Evolutionary conservation across 1,139 yeast species (phyloP).

Genomic region (Sugiyamaella novakii): DNA sequence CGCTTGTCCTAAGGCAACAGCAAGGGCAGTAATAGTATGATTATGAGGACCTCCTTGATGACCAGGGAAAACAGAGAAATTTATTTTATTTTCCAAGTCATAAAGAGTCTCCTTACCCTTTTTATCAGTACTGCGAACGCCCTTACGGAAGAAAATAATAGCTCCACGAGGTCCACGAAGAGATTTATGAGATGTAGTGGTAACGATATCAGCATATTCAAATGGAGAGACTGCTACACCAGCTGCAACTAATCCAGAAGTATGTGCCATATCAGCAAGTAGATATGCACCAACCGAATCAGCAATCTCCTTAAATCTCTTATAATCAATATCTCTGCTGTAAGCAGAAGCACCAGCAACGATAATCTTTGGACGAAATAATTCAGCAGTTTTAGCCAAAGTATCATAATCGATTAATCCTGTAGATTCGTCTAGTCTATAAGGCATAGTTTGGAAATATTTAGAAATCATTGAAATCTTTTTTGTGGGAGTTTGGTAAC

Average conservation of each 20-base stretch:
- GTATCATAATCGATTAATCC: constrained; percentile 95
- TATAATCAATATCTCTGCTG: constrained; percentile 92
- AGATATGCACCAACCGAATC: constrained; percentile 96
- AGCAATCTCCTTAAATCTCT: constrained; percentile 94
- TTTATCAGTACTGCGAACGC: constrained; percentile 86
- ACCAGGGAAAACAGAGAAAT: constrained; percentile 98
- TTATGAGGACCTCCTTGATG: constrained; percentile 99
- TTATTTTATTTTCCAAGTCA: constrained; percentile 92
- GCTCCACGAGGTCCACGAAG: constrained; percentile 99
- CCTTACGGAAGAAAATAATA: constrained; percentile 97
- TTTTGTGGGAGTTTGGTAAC: constrained; percentile 94
- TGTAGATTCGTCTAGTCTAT: constrained; percentile 86
- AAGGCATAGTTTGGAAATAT: constrained; percentile 98
- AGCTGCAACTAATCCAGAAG: constrained; percentile 93
- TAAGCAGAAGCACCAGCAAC: constrained; percentile 99
- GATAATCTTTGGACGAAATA: constrained; percentile 92
- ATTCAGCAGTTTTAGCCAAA: constrained; percentile 83
- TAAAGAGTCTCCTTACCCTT: constrained; percentile 87
- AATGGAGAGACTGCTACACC: constrained; percentile 97
- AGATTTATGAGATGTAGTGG: constrained; percentile 97
- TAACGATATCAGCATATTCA: constrained; percentile 94
- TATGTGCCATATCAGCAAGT: constrained; percentile 98
- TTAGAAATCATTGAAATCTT: constrained; percentile 95
- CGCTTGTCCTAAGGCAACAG: constrained; percentile 95
- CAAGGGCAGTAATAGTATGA: constrained; percentile 96